Conservation (phyloP, 768 basidiomycete genomes). For the Daedaleopsis nitida region DNA sequence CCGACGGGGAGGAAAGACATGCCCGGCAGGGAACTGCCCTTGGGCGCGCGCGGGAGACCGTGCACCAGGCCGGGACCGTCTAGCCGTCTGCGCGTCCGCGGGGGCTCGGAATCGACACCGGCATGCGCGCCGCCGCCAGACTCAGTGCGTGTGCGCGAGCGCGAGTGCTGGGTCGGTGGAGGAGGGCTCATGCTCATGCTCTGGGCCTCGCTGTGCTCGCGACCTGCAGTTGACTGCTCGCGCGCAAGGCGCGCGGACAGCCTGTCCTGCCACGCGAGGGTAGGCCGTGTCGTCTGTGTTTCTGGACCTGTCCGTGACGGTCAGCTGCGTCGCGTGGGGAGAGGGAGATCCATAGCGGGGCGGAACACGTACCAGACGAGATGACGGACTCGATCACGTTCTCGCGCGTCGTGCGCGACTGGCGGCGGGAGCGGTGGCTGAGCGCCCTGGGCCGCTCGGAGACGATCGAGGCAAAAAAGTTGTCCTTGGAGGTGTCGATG, state of each 20-base stretch:
- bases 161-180: too few species aligned
- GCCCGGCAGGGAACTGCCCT: too few species aligned
- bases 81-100: constrained; percentile 51
- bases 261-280: constrained; percentile 75
- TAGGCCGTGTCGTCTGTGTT: constrained; percentile 40
- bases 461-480: constrained; percentile 76
- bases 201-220: too few species aligned
- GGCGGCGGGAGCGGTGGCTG: constrained; percentile 57
- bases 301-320: constrained; percentile 1
- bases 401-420: constrained; percentile 75
- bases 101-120: constrained; percentile 34
- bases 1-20: neutral
- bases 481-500: constrained; percentile 68
- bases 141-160: too few species aligned
- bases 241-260: constrained; percentile 54
- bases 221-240: too few species aligned
- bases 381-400: constrained; percentile 67
- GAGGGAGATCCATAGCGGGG: neutral
- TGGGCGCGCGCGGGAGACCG: neutral
- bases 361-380: constrained; percentile 3
- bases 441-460: constrained; percentile 50
- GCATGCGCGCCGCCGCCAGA: too few species aligned
- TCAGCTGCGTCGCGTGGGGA: neutral
- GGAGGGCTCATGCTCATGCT: too few species aligned
- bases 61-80: constrained; percentile 23